Evolutionary conservation across 148 eudicot genomes (phyloP).

Genomic region (Spergularia marina): DNA sequence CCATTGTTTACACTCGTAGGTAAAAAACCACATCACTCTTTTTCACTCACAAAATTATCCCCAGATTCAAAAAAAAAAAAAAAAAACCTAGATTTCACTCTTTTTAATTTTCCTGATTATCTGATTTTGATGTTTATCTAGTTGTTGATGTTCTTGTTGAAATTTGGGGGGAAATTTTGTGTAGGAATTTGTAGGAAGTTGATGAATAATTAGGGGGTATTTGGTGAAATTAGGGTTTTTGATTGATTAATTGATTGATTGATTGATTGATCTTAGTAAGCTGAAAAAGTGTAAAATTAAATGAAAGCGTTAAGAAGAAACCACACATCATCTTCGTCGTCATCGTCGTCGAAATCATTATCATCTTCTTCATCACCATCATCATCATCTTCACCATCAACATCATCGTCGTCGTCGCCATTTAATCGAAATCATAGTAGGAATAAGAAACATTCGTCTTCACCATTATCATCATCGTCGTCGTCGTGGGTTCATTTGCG

Average conservation of each 20-base stretch:
- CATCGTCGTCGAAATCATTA: conserved; percentile 46
- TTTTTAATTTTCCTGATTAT: not conserved
- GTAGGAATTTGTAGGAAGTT: not conserved
- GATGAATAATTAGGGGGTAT: not conserved
- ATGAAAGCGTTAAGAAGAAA: conserved; percentile 81
- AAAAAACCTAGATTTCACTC: conserved; percentile 31
- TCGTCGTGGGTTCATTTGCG: conserved; percentile 91
- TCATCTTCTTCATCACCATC: conserved; percentile 42
- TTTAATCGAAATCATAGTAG: conserved; percentile 8
- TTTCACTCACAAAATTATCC: not conserved
- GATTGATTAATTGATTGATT: not conserved
- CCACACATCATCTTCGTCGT: conserved; percentile 64
- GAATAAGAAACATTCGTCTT: conserved; percentile 31
- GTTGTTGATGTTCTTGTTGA: not conserved
- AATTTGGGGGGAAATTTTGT: conserved; percentile 12
- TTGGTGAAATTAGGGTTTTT: conserved; percentile 20
- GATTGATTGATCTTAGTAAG: no score
- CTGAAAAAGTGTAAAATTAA: conserved; percentile 27
- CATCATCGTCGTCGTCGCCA: conserved; percentile 41
- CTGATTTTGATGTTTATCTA: not conserved
- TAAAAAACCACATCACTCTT: conserved; percentile 19
- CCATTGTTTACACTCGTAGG: conserved; percentile 56
- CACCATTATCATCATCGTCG: conserved; percentile 50
- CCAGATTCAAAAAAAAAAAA: not conserved
- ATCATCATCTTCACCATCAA: conserved; percentile 42